phyloP scores from a whole-genome alignment of 805 yeast genomes.

The Candida anglica region DNA sequence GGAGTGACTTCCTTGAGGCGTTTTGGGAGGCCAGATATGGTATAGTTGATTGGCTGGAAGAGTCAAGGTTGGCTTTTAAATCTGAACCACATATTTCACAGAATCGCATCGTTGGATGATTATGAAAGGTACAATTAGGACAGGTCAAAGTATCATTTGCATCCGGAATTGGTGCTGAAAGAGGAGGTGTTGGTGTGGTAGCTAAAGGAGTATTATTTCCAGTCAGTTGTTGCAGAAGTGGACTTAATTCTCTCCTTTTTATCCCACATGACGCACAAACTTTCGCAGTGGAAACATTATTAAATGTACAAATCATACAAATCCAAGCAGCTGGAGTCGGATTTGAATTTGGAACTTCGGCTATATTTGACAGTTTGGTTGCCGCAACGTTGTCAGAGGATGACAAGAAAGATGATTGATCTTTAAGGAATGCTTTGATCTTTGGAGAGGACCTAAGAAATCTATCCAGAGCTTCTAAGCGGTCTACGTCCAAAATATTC shows the following conservation, averaged over 20 bases:
- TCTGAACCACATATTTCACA: constrained; percentile 88
- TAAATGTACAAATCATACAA: constrained; percentile 84
- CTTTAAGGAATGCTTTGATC: constrained; percentile 42
- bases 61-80: neutral
- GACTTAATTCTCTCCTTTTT: constrained; percentile 6
- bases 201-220: too few species aligned
- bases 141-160: too few species aligned
- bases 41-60: neutral
- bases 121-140: constrained; percentile 69
- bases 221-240: constrained; percentile 6
- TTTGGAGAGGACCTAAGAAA: constrained; percentile 80
- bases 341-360: neutral
- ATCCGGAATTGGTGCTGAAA: too few species aligned
- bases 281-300: constrained; percentile 37
- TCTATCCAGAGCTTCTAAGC: constrained; percentile 42
- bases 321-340: constrained; percentile 49
- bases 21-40: neutral
- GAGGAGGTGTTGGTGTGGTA: too few species aligned
- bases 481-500: constrained; percentile 37
- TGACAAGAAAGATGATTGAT: too few species aligned
- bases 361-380: neutral
- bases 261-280: constrained; percentile 39
- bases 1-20: constrained; percentile 16
- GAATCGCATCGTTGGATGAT: constrained; percentile 69
- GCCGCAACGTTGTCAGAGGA: too few species aligned